Evolutionary conservation across 2,329 filamentous ascomycete genomes (phyloP).

Genomic region (Paracoccidioides brasiliensis): DNA sequence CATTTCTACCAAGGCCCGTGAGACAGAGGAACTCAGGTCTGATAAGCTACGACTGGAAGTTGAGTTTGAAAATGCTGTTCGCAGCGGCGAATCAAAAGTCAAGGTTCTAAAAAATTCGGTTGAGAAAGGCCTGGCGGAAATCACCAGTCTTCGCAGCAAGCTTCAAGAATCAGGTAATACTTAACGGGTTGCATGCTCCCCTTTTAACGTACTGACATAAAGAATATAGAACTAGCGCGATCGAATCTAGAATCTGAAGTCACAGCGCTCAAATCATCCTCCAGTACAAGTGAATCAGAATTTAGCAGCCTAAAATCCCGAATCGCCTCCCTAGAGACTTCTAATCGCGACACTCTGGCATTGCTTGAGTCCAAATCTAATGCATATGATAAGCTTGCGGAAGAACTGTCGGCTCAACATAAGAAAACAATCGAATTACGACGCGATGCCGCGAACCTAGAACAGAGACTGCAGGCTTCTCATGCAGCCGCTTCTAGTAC

Average conservation of each 20-base stretch:
- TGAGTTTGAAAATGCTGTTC: conserved; percentile 80
- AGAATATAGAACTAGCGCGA: conserved; percentile 54
- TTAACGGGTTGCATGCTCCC: background rate
- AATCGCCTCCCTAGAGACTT: conserved; percentile 74
- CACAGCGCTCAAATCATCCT: conserved; percentile 60
- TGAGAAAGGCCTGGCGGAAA: conserved; percentile 71
- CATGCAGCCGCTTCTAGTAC: conserved; percentile 67
- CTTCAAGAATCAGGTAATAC: conserved; percentile 64
- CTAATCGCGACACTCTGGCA: conserved; percentile 79
- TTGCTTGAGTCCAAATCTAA: conserved; percentile 82
- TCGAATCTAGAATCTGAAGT: conserved; percentile 71
- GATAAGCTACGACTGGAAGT: conserved; percentile 85
- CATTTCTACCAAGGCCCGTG: conserved; percentile 64
- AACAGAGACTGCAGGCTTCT: conserved; percentile 71
- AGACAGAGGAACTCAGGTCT: conserved; percentile 67
- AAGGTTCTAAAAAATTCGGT: conserved; percentile 69
- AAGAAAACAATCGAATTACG: conserved; percentile 74
- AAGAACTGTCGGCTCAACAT: conserved; percentile 79
- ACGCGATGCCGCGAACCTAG: conserved; percentile 66
- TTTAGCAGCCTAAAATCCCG: conserved; percentile 66
- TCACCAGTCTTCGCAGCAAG: conserved; percentile 67
- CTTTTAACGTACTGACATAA: conserved; percentile 12
- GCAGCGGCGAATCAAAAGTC: conserved; percentile 67
- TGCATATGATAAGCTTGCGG: conserved; percentile 71
- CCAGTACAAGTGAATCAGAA: conserved; percentile 51